Conservation (phyloP, 2,329 filamentous ascomycete species). For the Trematosphaeria pertusa region DNA sequence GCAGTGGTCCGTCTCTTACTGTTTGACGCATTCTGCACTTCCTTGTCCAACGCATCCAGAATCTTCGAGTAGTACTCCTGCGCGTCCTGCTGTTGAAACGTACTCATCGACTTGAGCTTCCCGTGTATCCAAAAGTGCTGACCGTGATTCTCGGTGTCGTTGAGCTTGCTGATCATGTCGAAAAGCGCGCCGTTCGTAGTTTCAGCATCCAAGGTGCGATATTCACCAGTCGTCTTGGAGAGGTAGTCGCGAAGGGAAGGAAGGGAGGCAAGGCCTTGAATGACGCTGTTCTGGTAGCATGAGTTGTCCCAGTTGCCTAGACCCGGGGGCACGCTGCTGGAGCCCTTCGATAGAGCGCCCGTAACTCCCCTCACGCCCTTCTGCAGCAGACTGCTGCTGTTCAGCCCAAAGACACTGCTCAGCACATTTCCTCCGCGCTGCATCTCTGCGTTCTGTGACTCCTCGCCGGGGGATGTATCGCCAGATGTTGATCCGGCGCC, state of each 20-base stretch:
- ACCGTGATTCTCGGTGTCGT: conserved; percentile 73
- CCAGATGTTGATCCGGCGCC: conserved; percentile 8
- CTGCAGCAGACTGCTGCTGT: conserved; percentile 45
- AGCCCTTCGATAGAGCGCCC: conserved; percentile 43
- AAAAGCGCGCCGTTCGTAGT: conserved; percentile 64
- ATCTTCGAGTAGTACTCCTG: conserved; percentile 97
- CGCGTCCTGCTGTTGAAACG: conserved; percentile 95
- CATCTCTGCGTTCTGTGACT: conserved; percentile 23
- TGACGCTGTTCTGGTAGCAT: conserved; percentile 96
- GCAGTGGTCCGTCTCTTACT: conserved; percentile 49
- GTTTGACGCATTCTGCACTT: conserved; percentile 61
- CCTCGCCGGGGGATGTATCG: conserved; percentile 12
- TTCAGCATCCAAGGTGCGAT: conserved; percentile 47
- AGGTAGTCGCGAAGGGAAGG: conserved; percentile 73
- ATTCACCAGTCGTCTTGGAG: conserved; percentile 32
- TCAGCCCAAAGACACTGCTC: conserved; percentile 47
- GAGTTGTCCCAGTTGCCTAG: conserved; percentile 94
- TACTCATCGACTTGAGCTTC: conserved; percentile 89
- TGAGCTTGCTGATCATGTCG: conserved; percentile 73
- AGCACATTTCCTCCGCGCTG: conserved; percentile 33
- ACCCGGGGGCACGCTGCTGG: conserved; percentile 59
- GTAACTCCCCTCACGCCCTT: conserved; percentile 43
- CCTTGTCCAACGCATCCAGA: conserved; percentile 82
- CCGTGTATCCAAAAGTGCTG: conserved; percentile 81
- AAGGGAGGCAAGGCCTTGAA: conserved; percentile 80